These are phyloP conservation scores for Kwoniella botswanensis DNA, from an alignment of 768 basidiomycete genomes.

Conservation along the genomic window DNA sequence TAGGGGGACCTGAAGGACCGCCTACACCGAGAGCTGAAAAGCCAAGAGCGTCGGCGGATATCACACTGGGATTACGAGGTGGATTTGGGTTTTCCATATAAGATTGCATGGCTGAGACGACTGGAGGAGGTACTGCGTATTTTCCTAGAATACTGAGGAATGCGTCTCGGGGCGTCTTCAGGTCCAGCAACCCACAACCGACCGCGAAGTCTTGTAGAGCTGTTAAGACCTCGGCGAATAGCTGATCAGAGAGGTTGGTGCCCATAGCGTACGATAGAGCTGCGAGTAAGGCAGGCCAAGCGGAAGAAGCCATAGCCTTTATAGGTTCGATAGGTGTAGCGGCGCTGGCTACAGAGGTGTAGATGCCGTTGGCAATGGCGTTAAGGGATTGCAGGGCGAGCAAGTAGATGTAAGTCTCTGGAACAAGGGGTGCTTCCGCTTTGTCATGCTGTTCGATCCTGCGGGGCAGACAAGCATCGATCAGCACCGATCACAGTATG, in stretches of 20 bases:
- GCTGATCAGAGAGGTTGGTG: slow-evolving; percentile 87
- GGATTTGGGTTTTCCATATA: slow-evolving; percentile 48
- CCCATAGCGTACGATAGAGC: slow-evolving; percentile 85
- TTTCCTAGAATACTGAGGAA: slow-evolving; percentile 90
- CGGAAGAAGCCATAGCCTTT: slow-evolving; percentile 79
- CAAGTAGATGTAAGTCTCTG: slow-evolving; percentile 91
- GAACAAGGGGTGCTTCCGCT: slow-evolving; percentile 89
- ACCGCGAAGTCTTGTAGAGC: slow-evolving; percentile 84
- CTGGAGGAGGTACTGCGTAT: slow-evolving; percentile 85
- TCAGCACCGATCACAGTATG: background rate
- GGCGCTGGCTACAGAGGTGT: slow-evolving; percentile 58
- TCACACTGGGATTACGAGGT: slow-evolving; percentile 28
- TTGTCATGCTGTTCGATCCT: slow-evolving; percentile 99
- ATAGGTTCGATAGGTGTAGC: slow-evolving; percentile 63
- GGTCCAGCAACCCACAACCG: slow-evolving; percentile 84
- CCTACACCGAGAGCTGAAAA: slow-evolving; percentile 43
- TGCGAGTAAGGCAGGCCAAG: slow-evolving; percentile 92
- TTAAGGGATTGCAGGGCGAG: slow-evolving; percentile 86
- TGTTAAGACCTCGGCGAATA: slow-evolving; percentile 83
- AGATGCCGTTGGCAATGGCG: slow-evolving; percentile 85
- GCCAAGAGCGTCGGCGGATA: slow-evolving; percentile 57
- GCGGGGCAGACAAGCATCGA: background rate
- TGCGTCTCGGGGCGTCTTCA: slow-evolving; percentile 86
- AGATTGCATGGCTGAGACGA: slow-evolving; percentile 81
- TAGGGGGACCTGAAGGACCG: slow-evolving; percentile 63